These are phyloP conservation scores for Stachybotrys chartarum DNA, from an alignment of 2,329 filamentous ascomycete genomes.

Conservation along the genomic window DNA sequence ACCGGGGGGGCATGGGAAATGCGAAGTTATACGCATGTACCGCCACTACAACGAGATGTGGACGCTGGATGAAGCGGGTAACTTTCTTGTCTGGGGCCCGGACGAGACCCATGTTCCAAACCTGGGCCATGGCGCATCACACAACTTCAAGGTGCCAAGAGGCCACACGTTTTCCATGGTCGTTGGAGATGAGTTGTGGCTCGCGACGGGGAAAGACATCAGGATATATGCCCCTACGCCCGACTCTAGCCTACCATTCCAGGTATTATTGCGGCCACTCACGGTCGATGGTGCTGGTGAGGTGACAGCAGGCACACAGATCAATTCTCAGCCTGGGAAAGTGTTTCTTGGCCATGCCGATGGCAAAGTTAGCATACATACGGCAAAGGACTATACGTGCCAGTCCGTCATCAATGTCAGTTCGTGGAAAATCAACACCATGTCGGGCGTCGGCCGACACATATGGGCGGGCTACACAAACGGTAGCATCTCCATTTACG, in stretches of 20 bases:
- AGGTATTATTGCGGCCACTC: slow-evolving; percentile 66
- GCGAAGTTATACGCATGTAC: slow-evolving; percentile 77
- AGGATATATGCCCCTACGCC: slow-evolving; percentile 71
- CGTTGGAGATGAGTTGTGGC: slow-evolving; percentile 79
- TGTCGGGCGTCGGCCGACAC: slow-evolving; percentile 72
- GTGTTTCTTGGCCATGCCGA: slow-evolving; percentile 90
- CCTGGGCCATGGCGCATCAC: slow-evolving; percentile 61
- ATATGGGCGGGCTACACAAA: slow-evolving; percentile 95
- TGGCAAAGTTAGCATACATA: slow-evolving; percentile 93
- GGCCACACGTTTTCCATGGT: slow-evolving; percentile 86
- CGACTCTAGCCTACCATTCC: slow-evolving; percentile 63
- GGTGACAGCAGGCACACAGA: slow-evolving; percentile 73
- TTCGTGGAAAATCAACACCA: slow-evolving; percentile 87
- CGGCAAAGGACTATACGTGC: slow-evolving; percentile 66
- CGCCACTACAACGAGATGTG: slow-evolving; percentile 85
- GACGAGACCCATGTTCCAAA: slow-evolving; percentile 66
- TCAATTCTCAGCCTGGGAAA: slow-evolving; percentile 67
- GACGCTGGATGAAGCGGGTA: slow-evolving; percentile 87
- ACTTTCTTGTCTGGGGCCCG: slow-evolving; percentile 79
- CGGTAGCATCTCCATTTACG: slow-evolving; percentile 89
- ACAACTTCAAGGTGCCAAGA: slow-evolving; percentile 69
- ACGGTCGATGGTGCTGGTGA: slow-evolving; percentile 70
- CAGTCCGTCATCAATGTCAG: slow-evolving; percentile 79
- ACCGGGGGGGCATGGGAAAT: slow-evolving; percentile 64
- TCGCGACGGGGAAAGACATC: slow-evolving; percentile 80